Conservation (phyloP, 495 filamentous ascomycete genomes). For the Hyaloscypha finlandica region DNA sequence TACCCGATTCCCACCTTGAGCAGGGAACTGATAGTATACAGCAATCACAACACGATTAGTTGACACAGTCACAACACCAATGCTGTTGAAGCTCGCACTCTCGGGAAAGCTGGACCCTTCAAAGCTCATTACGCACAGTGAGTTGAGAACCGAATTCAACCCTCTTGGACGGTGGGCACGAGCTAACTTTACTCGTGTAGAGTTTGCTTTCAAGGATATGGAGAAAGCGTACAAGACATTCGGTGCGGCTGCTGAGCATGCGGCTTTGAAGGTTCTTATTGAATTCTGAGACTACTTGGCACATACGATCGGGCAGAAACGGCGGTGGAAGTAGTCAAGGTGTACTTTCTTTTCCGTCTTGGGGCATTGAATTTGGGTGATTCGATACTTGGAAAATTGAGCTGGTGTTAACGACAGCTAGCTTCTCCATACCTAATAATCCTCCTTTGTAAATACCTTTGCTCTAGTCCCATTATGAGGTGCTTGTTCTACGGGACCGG, state of each 20-base stretch:
- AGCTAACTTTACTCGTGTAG: constrained; percentile 20
- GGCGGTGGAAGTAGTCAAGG: not conserved
- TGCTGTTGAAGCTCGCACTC: constrained; percentile 43
- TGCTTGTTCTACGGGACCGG: too few species aligned
- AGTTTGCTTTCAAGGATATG: constrained; percentile 41
- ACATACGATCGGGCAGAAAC: not conserved
- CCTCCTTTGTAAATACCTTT: too few species aligned
- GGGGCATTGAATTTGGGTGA: not conserved
- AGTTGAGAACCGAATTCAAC: constrained; percentile 14
- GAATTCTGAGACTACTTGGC: constrained; percentile 3
- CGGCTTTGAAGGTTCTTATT: constrained; percentile 41
- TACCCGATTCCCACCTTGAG: not conserved
- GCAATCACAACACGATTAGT: constrained; percentile 49
- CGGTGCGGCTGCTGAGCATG: constrained; percentile 36
- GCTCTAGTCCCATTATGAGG: too few species aligned
- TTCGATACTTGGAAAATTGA: too few species aligned
- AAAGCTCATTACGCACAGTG: constrained; percentile 47
- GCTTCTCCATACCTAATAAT: too few species aligned
- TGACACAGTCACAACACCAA: constrained; percentile 46
- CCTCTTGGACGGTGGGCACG: not conserved
- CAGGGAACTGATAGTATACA: constrained; percentile 25
- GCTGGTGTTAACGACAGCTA: too few species aligned
- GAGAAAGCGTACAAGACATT: constrained; percentile 42
- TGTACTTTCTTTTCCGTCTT: not conserved
- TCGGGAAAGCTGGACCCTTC: constrained; percentile 40